These are phyloP conservation scores for Pueraria montana DNA, from an alignment of 306 rosid species.

Conservation along the genomic window DNA sequence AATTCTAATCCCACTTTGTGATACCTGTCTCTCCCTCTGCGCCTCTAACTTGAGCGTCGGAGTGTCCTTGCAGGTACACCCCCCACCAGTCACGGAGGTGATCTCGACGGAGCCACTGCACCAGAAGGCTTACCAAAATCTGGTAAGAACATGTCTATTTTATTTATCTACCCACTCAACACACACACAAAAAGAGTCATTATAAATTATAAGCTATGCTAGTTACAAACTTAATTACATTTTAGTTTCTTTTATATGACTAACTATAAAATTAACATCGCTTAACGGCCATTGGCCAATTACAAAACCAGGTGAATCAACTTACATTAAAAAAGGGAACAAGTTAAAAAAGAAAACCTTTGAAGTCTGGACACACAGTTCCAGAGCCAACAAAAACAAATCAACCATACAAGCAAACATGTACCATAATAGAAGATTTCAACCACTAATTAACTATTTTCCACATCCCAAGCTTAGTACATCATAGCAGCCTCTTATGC, in stretches of 20 bases:
- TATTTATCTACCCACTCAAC: not conserved
- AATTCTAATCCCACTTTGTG: no score
- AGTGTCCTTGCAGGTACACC: no score
- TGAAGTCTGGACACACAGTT: constrained; percentile 11
- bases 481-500: constrained; percentile 16
- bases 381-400: constrained; percentile 38
- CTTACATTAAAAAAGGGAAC: constrained; percentile 12
- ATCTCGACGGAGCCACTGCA: no score
- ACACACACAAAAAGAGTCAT: not conserved
- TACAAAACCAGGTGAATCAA: constrained; percentile 31
- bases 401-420: constrained; percentile 49
- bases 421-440: constrained; percentile 28
- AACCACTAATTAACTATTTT: constrained; percentile 36
- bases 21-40: no score
- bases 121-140: no score
- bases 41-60: no score
- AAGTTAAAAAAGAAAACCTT: constrained; percentile 27
- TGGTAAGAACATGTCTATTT: no score
- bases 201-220: not conserved
- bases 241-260: constrained; percentile 2
- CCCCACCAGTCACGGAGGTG: no score
- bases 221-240: not conserved
- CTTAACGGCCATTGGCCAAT: constrained; percentile 32
- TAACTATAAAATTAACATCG: constrained; percentile 21
- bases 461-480: constrained; percentile 44